Evolutionary conservation across 192 early-diverging fungal species (phyloP), one percentile per base, ranked within the genome.

Genomic region (Chytriomyces sp.): DNA sequence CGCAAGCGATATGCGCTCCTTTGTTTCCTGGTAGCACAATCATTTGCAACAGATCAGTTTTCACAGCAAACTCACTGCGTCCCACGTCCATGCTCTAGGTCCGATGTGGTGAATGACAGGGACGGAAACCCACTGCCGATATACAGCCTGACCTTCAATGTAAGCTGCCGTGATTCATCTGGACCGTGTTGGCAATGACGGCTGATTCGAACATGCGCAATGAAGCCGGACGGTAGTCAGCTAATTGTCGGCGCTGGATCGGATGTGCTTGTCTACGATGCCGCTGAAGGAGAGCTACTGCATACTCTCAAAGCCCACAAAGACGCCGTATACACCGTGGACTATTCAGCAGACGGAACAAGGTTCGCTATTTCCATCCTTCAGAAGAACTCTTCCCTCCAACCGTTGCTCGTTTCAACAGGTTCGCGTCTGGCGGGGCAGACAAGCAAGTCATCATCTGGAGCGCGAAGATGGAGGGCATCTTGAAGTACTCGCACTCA

Each of bases 361-460:
- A 7, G 77, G 77, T 78, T 50, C 7, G 47, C 26, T 76, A 63
- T 35, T 20, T 64, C 45, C 18, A 23, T 57, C 16, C 10, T 72
- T 72, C 26, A 24, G 61, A 64, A 11, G 13, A n/a, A 47, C 46
- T 28, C 62, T 81, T 67, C 80, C 61, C 46, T 35, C 78, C 18
- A 67, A 67, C 50, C 72, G 45, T 26, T 28, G 1, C 59, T 83
- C 45, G 35, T 3, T 57, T 62, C 70, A 0, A 23, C 67, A 61
- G 86, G 8, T 89, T 89, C 75, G 89, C 85, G 11, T 86, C 87
- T 16, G 89, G 87, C 0, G 87, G 87, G 10, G 86, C 87, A 6
- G 89, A 90, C 74, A 90, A 90, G 71, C 82, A 85, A 69, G 89
- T 90, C 48, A 82, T 90, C 46, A 89, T 90, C 4, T 90, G 89